Percentiles rank a stretch among this genome's conserved stretches.
Evolutionary conservation across 148 eudicot species (phyloP).

Genomic region (Spergularia bocconei): DNA sequence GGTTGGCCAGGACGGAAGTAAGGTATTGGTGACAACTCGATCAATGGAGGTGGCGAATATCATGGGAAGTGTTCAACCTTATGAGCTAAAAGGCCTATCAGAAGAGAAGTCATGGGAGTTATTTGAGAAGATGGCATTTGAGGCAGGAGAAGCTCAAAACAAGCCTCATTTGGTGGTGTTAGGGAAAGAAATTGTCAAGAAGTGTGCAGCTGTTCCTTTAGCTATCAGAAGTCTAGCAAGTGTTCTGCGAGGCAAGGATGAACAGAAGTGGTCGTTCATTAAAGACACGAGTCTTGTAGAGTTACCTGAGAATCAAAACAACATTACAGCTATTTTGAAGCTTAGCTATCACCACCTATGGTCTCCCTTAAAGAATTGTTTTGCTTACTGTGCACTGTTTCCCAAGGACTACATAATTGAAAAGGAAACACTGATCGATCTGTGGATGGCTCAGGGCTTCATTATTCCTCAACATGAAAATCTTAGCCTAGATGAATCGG

Average conservation of each 20-base stretch:
- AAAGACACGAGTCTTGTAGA: not conserved
- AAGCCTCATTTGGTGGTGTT: too few species aligned
- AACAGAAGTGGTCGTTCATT: conserved; percentile 18
- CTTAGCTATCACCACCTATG: conserved; percentile 22
- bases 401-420: conserved; percentile 19
- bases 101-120: conserved; percentile 16
- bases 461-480: not conserved
- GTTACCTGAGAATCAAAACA: conserved; percentile 8
- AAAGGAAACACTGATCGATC: conserved; percentile 10
- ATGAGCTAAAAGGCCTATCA: conserved; percentile 9
- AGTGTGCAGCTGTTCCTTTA: conserved; percentile 13
- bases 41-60: conserved; percentile 17
- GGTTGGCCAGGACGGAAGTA: conserved; percentile 19
- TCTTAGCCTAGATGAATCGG: not conserved
- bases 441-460: conserved; percentile 37
- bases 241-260: conserved; percentile 18
- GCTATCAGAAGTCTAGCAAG: conserved; percentile 21
- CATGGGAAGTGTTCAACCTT: not conserved
- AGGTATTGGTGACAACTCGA: conserved; percentile 24
- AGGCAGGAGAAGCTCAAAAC: too few species aligned
- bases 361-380: conserved; percentile 28
- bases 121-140: conserved; percentile 24
- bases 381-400: conserved; percentile 33
- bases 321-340: conserved; percentile 20
- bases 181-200: too few species aligned